Base-by-base conservation (phyloP, 202 grass and related monocot genomes). In the Schoenoplectus tabernaemontani region DNA sequence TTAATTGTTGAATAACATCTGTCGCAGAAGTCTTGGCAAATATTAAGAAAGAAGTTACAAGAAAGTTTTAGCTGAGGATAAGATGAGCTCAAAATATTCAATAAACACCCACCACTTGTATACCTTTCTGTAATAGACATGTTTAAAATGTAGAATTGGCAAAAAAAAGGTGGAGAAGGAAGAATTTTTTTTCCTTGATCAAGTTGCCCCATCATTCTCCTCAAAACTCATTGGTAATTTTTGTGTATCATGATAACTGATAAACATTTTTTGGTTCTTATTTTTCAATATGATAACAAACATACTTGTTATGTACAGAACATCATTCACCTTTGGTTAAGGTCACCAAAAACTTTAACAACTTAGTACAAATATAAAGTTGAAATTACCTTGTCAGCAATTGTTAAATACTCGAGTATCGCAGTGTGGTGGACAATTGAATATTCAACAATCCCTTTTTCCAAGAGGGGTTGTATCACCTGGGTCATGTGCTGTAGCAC, bases 401-500 rank as follows among this genome's bases (percentile, higher is more conserved):
- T 98, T 84, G 95, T 91, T 53, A 98, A 88, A 62, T 94, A 98
- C 60, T 98, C 95, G 46, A 95, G 34, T 64, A 98, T 70, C 36
- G 80, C 76, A 0, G 76, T 95, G n/a, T n/a, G n/a, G 89, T 94
- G 91, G 32, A 92, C 67, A 81, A 98, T 98, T 78, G 88, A 90
- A 74, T 92, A 93, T 26, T 94, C 91, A 80, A 98, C 83, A 81
- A 87, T 92, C 54, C 91, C 95, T 85, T 98, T 98, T 72, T 90
- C 91, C 82, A 98, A 84, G 50, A 98, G 77, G 58, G 85, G 63
- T 59, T 95, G 85, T 85, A 98, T 83, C 46, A 86, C 59, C 54
- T 68, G 78, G 78, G 82, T 89, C 91, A 98, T 98, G 66, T 98
- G 82, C 76, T 87, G 89, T 39, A 94, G 83, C 36, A 95, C 95